phyloP scores from a whole-genome alignment of 768 basidiomycete species.

The Phylloporus rhodoxanthus region DNA sequence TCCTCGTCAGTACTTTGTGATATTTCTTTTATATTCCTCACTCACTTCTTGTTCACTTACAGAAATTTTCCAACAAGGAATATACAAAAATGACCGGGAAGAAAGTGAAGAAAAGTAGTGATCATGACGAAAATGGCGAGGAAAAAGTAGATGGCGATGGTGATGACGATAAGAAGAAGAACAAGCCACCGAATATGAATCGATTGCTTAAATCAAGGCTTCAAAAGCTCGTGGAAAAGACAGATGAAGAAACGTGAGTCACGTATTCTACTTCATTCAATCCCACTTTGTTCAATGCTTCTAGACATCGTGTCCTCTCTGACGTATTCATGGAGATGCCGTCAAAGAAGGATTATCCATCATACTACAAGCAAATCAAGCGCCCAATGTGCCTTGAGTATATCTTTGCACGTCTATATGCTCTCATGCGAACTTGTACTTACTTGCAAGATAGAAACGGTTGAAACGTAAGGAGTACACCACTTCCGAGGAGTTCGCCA shows the following conservation, averaged over 20 bases:
- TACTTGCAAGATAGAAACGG: slow-evolving; percentile 50
- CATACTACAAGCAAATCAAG: slow-evolving; percentile 76
- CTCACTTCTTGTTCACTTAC: slow-evolving; percentile 2
- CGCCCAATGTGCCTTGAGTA: slow-evolving; percentile 72
- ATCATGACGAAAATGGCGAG: slow-evolving; percentile 36
- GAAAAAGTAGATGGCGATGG: slow-evolving; percentile 39
- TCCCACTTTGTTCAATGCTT: not conserved
- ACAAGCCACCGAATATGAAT: slow-evolving; percentile 57
- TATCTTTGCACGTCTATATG: slow-evolving; percentile 55
- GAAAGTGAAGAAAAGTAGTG: slow-evolving; percentile 34
- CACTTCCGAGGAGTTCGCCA: slow-evolving; percentile 63
- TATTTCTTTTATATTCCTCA: not conserved
- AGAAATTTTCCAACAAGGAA: slow-evolving; percentile 48
- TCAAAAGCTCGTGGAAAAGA: slow-evolving; percentile 67
- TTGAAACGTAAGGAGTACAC: slow-evolving; percentile 76
- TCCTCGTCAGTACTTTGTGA: slow-evolving; percentile 51
- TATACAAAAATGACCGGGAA: slow-evolving; percentile 42
- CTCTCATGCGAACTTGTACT: not conserved
- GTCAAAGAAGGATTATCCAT: slow-evolving; percentile 68
- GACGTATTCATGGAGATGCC: slow-evolving; percentile 83
- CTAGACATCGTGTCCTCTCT: slow-evolving; percentile 62
- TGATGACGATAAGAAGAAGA: slow-evolving; percentile 41
- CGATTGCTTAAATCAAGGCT: slow-evolving; percentile 63
- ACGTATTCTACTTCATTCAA: not conserved
- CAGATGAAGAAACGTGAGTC: slow-evolving; percentile 58